Base-by-base conservation (phyloP, 805 yeast species). In the Starmerella tilneyi region DNA sequence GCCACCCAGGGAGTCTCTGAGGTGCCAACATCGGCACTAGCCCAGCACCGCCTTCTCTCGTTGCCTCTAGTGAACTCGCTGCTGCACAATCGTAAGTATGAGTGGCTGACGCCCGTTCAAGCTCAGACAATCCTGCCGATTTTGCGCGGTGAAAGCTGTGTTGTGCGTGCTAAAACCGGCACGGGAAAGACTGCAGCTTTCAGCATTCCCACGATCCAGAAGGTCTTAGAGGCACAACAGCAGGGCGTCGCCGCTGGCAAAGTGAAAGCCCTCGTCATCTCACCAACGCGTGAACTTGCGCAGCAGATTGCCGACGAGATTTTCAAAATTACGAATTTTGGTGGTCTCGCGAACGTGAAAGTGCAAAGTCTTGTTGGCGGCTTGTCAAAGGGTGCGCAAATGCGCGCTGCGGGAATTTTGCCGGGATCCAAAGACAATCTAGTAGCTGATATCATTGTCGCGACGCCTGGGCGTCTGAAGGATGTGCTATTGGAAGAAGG, bases 181-280 rank as follows among this genome's bases (percentile, higher is more conserved):
- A 86, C 96, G 2, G 96, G 96, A 58, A 86, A 86, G 62, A 86
- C 96, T 0, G 76, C 83, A 51, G 94, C 96, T 0, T 86, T 84
- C 62, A 80, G 88, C 49, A 68, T 88, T 34, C 96, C 96, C 2
- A 66, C 83, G 11, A 65, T 84, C 37, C 81, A 84, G 58, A 72
- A 75, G 37, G 64, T 72, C 47, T 52, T 67, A 58, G 64, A 66
- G 58, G 52, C 66, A 53, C 56, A 56, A 47, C 58, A 61, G 5
- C 61, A 66, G 33, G n/a, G 24, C 19, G 20, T 13, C 5, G 28
- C 23, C 8, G 16, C 15, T 29, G 41, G 37, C 44, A 52, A 55
- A 28, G 80, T 76, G 16, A 68, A 73, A 52, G 70, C 85, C 26
- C 72, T 88, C 47, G 75, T 86, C 20, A 73, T 86, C 45, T 81